Evolutionary conservation across 768 basidiomycete species (phyloP), one percentile per base, ranked within the genome.

Genomic region (Amanita polypyramis): DNA sequence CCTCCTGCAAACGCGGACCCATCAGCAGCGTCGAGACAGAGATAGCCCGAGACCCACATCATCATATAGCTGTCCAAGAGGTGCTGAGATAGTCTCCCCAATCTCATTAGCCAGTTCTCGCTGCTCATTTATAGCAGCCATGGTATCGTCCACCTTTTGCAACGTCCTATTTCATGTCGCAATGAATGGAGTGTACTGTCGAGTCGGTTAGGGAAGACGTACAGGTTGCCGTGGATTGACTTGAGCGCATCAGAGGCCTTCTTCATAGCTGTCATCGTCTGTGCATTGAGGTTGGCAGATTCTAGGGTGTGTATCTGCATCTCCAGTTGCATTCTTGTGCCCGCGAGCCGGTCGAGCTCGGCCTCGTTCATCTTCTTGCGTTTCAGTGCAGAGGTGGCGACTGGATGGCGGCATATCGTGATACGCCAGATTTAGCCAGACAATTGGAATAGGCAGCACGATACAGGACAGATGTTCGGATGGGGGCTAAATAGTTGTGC

Each of bases 251-350:
- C 81, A 0, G 92, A 77, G 32, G 88, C 95, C 65, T 87, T 86
- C 85, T 93, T 96, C 89, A 99, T 96, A 21, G 88, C 93, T 17
- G 78, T 72, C 87, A 99, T 91, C 11, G 93, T 97, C 74, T 97
- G 93, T 59, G 87, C 84, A 63, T 99, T 98, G 65, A 98, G 76
- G 70, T 97, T 98, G 37, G 96, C 96, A 12, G 88, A 90, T 65
- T 98, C 96, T 38, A 98, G 77, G 15, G 95, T 95, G 67, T 94
- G 94, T 51, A 98, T 85, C 70, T 98, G 95, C 64, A 88, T 83
- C 69, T 97, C 95, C 25, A 99, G 76, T 58, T 96, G 95, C 62
- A 97, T 64, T 54, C 90, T 79, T 45, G 85, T 86, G 10, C 88
- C 89, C 40, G 80, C 77, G 54, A 98, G 69, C 56, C 84, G 75